A percentile compares a stretch with the other conserved stretches of the same genome.
These are phyloP conservation scores for Bauhinia variegata DNA, from an alignment of 306 rosid genomes.

Conservation along the genomic window DNA sequence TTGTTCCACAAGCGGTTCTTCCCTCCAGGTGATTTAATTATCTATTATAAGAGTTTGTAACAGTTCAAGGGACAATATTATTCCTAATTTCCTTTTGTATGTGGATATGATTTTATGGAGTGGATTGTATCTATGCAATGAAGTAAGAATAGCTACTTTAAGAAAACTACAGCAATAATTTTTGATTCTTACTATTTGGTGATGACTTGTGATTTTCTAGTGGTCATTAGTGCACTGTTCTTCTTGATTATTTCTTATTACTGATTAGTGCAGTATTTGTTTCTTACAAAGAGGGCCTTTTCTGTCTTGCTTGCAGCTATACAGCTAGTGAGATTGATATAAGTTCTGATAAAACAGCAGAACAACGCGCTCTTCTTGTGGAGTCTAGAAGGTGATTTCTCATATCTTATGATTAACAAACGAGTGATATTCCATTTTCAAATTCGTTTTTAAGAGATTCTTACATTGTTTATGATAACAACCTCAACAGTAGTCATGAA, in stretches of 20 bases:
- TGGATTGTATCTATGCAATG: constrained; percentile 22
- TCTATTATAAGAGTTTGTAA: constrained; percentile 26
- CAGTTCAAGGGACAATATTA: constrained; percentile 36
- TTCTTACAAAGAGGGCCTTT: constrained; percentile 30
- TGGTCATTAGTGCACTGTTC: neutral
- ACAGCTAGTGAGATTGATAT: constrained; percentile 62
- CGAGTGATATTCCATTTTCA: constrained; percentile 9
- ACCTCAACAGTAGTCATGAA: constrained; percentile 1
- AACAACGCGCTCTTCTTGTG: constrained; percentile 82
- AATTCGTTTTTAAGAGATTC: constrained; percentile 5
- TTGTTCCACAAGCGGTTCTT: constrained; percentile 73
- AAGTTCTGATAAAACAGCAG: constrained; percentile 58
- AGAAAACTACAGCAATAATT: constrained; percentile 15
- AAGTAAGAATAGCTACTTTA: neutral
- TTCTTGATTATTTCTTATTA: constrained; percentile 6
- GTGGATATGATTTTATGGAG: neutral
- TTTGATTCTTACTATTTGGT: neutral
- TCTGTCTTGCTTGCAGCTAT: constrained; percentile 55
- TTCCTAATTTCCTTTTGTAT: neutral
- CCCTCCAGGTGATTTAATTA: constrained; percentile 66
- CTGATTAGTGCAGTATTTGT: constrained; percentile 13
- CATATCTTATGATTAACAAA: constrained; percentile 6
- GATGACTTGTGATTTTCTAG: neutral
- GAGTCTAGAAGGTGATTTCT: constrained; percentile 79
- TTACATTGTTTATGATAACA: constrained; percentile 23